Conservation (phyloP, 768 basidiomycete species). For the Lactifluus subvellereus region DNA sequence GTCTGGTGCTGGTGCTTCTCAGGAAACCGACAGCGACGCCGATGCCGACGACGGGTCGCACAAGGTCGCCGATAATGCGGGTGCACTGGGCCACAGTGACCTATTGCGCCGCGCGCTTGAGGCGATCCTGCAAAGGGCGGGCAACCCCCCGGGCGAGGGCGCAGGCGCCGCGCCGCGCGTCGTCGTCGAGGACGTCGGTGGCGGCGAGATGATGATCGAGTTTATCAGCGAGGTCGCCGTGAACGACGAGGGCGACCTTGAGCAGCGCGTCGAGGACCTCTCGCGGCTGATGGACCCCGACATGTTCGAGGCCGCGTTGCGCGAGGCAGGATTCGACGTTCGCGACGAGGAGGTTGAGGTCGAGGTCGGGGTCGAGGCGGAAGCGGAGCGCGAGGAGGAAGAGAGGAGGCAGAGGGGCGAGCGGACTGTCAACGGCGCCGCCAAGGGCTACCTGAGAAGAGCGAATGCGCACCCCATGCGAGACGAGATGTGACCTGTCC, state of each 20-base stretch:
- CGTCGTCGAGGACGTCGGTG: conserved; percentile 24
- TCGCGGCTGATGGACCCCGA: conserved; percentile 31
- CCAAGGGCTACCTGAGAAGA: conserved; percentile 7
- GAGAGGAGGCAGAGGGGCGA: neutral
- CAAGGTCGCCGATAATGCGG: neutral
- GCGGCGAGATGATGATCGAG: conserved; percentile 27
- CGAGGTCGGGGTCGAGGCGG: conserved; percentile 25
- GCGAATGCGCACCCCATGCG: conserved; percentile 1
- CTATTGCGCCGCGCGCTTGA: conserved; percentile 22
- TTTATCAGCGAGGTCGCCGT: conserved; percentile 20
- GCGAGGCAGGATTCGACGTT: conserved; percentile 49
- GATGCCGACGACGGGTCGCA: conserved; percentile 4
- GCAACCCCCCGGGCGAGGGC: neutral
- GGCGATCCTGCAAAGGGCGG: conserved; percentile 12
- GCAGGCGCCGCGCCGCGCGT: conserved; percentile 13
- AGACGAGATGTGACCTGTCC: conserved; percentile 14
- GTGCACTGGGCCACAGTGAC: neutral
- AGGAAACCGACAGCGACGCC: neutral
- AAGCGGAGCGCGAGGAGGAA: conserved; percentile 28
- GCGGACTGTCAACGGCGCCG: conserved; percentile 4
- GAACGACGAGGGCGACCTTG: conserved; percentile 21
- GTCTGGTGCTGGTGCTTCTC: neutral
- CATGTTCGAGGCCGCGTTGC: conserved; percentile 43
- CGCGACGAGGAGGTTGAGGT: conserved; percentile 31
- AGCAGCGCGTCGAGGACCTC: conserved; percentile 27